Percentiles rank a stretch among this genome's conserved stretches.
Conservation (phyloP, 148 eudicot genomes). For the Vaccinium vitisidaea region DNA sequence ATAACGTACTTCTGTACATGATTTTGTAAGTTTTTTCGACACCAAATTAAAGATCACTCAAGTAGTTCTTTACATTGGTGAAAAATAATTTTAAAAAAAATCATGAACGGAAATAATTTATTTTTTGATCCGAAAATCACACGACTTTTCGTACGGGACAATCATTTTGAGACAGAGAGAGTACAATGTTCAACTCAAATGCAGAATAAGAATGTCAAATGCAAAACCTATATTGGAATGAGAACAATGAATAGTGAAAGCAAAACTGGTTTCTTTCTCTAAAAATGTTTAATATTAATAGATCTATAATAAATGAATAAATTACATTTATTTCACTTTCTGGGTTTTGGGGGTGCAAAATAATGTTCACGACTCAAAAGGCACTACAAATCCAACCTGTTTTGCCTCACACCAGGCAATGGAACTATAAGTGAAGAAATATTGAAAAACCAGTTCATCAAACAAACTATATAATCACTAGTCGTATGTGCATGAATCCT, state of each 20-base stretch:
- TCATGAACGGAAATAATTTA: no score
- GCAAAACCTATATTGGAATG: not conserved
- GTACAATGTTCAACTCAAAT: no score
- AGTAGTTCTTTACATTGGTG: no score
- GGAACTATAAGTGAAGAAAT: not conserved
- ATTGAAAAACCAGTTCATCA: not conserved
- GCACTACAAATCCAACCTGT: not conserved
- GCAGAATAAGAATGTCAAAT: not conserved
- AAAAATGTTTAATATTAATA: not conserved
- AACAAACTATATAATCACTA: conserved; percentile 8
- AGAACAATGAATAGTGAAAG: not conserved
- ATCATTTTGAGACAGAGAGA: no score
- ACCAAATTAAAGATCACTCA: no score
- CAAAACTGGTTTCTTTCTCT: not conserved
- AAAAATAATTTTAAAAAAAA: no score
- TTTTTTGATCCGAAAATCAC: no score
- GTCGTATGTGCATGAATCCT: conserved; percentile 56
- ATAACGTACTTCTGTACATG: no score
- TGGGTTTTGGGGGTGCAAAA: not conserved
- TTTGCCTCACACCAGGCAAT: not conserved
- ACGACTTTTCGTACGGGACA: no score
- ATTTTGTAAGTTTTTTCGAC: no score
- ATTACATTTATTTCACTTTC: not conserved
- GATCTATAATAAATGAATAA: not conserved
- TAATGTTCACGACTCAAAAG: not conserved